Evolutionary conservation across 2,329 filamentous ascomycete species (phyloP), one percentile per base, ranked within the genome.

Genomic region (Claviceps lovelessii): DNA sequence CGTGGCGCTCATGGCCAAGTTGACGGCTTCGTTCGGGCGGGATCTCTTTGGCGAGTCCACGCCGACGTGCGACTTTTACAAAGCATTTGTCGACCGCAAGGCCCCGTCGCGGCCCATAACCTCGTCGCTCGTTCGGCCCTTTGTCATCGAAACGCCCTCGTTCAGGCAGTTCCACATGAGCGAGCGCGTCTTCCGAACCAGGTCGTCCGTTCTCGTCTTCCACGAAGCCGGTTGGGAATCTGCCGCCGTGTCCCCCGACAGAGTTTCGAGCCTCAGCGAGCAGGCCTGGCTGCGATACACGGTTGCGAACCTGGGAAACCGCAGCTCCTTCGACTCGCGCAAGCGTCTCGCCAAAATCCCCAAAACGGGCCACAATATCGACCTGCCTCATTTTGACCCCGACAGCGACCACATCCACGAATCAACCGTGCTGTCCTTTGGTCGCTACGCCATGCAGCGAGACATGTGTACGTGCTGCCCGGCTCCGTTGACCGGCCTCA

Each of bases 1-100:
- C 1, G 53, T 73, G 1, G 65, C 61, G 1, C 44, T 76, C 4
- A 73, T 64, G 49, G 57, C 44, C 2, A 58, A 51, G 4, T 53
- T 53, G 52, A 33, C 28, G 2, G 9, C 10, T 15, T 42, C 11
- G 52, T 53, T 53, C 37, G 13, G n/a, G 52, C 8, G 0, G 5
- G 52, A 53, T 15, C 13, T 53, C 35, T 53, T 48, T 44, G 51
- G 51, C 11, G 51, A 47, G 19, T 23, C n/a, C 4, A 31, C n/a
- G 9, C 51, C 51, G 11, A 29, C n/a, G 15, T 52, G 42, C 6
- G 45, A 52, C 23, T 52, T 52, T 13, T 13, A 31, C 8, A 42
- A 47, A 23, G 42, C 42, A 17, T 52, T 45, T 11, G 10, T 35
- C 2, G 8, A 39, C 7, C 44, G 44, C 31, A 47, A 48, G n/a